A percentile compares a stretch with the other conserved stretches of the same genome.
phyloP scores from a whole-genome alignment of 345 rosid species.

The Ceriops zippeliana region DNA sequence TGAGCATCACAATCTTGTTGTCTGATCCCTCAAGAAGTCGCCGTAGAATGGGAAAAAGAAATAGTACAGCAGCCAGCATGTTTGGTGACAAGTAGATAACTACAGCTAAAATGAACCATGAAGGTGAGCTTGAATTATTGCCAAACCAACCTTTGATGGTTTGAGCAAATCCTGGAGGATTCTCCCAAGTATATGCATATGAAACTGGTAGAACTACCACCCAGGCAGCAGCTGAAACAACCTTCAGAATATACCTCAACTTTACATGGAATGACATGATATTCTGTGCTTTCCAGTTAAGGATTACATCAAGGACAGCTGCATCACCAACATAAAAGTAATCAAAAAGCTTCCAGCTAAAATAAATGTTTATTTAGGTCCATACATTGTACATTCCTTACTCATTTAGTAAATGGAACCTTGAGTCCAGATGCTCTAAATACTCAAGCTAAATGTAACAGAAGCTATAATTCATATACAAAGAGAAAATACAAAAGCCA shows the following conservation, averaged over 20 bases:
- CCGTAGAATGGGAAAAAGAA: conserved; percentile 84
- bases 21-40: conserved; percentile 94
- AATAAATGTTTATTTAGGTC: background rate
- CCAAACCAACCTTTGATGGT: conserved; percentile 97
- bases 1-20: conserved; percentile 81
- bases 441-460: background rate
- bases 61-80: conserved; percentile 79
- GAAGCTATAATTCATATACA: background rate
- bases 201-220: conserved; percentile 86
- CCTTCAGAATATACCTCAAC: conserved; percentile 91
- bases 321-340: conserved; percentile 31
- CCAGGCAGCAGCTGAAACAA: conserved; percentile 94
- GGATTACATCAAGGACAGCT: conserved; percentile 93
- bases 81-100: conserved; percentile 86
- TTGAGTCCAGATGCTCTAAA: background rate
- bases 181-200: conserved; percentile 84
- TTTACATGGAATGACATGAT: conserved; percentile 92
- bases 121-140: conserved; percentile 57
- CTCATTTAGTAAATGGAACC: background rate
- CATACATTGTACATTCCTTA: background rate
- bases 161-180: conserved; percentile 88
- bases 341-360: background rate
- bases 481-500: background rate
- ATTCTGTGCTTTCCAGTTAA: conserved; percentile 80
- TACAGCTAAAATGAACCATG: conserved; percentile 79